Conservation (phyloP, 768 basidiomycete genomes). For the Rhizopogon sp. region DNA sequence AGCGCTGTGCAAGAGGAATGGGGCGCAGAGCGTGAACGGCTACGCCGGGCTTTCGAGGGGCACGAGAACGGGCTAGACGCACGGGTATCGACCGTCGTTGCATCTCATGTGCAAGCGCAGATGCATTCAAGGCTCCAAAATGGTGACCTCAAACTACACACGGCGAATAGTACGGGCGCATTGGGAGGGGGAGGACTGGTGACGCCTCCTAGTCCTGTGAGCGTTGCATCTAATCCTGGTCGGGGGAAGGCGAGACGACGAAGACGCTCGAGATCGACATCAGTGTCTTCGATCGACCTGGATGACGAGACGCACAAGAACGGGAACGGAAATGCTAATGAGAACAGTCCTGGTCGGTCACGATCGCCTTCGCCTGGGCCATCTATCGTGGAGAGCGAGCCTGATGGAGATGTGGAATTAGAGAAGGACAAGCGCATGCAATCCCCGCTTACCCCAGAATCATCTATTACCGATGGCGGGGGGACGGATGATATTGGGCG, state of each 20-base stretch:
- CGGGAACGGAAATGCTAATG: slow-evolving; percentile 9
- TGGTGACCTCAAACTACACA: slow-evolving; percentile 21
- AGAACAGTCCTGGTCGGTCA: slow-evolving; percentile 10
- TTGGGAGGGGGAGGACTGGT: slow-evolving; percentile 46
- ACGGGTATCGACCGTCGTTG: slow-evolving; percentile 31
- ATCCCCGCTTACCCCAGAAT: slow-evolving; percentile 26
- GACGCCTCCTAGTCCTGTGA: slow-evolving; percentile 74
- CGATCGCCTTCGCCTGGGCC: slow-evolving; percentile 23
- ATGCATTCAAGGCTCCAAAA: slow-evolving; percentile 31
- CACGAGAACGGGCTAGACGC: slow-evolving; percentile 67
- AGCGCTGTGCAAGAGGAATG: slow-evolving; percentile 73
- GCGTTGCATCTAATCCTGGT: slow-evolving; percentile 58
- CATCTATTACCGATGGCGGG: slow-evolving; percentile 23
- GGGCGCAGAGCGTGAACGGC: slow-evolving; percentile 72
- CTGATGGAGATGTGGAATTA: slow-evolving; percentile 16
- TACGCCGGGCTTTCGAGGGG: slow-evolving; percentile 70
- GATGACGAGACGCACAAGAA: slow-evolving; percentile 20
- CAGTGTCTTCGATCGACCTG: slow-evolving; percentile 28
- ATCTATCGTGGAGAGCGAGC: slow-evolving; percentile 25
- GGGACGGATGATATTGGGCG: not conserved
- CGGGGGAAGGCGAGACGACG: slow-evolving; percentile 36
- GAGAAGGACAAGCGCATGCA: slow-evolving; percentile 13
- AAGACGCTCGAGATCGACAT: slow-evolving; percentile 33
- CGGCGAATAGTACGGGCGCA: slow-evolving; percentile 13
- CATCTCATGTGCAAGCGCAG: slow-evolving; percentile 25